These are phyloP conservation scores for Candida stauntonica DNA, from an alignment of 805 yeast genomes.

Conservation along the genomic window DNA sequence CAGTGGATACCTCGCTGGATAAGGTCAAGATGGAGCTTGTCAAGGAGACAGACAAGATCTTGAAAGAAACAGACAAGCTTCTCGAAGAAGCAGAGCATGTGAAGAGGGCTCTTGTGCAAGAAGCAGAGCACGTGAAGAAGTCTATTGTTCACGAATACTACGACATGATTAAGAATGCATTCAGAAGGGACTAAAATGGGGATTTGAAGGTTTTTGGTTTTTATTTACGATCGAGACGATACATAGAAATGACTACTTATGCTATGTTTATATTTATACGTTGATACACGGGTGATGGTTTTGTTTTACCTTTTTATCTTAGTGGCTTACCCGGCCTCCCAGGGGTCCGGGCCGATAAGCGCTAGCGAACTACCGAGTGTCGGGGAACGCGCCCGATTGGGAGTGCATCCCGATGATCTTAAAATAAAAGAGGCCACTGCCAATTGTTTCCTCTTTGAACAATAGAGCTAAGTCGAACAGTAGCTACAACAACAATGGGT, in stretches of 20 bases:
- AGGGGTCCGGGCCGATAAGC: too few relatives aligned
- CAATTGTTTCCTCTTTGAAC: too few relatives aligned
- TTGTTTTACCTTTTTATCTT: too few relatives aligned
- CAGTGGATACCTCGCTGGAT: conserved; percentile 34
- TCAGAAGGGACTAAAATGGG: conserved; percentile 14
- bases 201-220: background rate
- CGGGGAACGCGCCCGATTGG: conserved; percentile 1
- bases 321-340: too few relatives aligned
- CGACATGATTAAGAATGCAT: conserved; percentile 24
- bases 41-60: conserved; percentile 26
- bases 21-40: conserved; percentile 41
- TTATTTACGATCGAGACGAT: background rate
- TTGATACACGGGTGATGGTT: too few relatives aligned
- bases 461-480: too few relatives aligned
- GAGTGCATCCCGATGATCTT: background rate
- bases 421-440: background rate
- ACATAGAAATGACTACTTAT: too few relatives aligned
- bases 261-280: too few relatives aligned
- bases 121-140: conserved; percentile 26
- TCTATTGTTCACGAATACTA: conserved; percentile 22
- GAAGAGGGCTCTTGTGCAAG: conserved; percentile 31
- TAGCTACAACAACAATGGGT: conserved; percentile 1
- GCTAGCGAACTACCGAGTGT: background rate
- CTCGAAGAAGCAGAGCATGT: conserved; percentile 26
- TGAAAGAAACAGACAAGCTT: conserved; percentile 27